Evolutionary conservation across 257 asterid genomes (phyloP).

Genomic region (Primulina huaijiensis): DNA sequence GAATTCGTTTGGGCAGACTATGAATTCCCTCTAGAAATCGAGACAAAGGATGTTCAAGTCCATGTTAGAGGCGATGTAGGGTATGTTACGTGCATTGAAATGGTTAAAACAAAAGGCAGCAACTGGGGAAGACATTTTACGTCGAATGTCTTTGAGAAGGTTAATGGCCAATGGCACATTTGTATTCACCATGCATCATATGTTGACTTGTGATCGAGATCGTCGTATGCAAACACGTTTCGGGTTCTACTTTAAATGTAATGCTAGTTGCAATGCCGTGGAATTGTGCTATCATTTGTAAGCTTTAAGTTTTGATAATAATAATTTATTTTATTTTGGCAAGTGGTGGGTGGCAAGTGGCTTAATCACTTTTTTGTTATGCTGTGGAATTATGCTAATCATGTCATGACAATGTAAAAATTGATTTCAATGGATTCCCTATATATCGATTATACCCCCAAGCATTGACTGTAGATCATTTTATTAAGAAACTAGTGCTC

Average conservation of each 20-base stretch:
- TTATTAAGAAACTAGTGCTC: background rate
- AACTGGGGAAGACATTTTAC: slow-evolving; percentile 96
- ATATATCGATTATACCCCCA: no score
- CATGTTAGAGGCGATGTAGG: slow-evolving; percentile 73
- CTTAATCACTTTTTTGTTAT: no score
- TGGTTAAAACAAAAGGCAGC: slow-evolving; percentile 86
- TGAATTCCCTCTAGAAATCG: slow-evolving; percentile 82
- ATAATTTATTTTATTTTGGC: no score
- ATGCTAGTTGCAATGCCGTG: background rate
- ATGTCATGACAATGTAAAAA: no score
- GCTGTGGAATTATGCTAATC: no score
- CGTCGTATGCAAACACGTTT: slow-evolving; percentile 1
- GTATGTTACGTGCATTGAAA: slow-evolving; percentile 81
- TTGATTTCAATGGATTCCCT: no score
- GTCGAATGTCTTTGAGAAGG: slow-evolving; percentile 79
- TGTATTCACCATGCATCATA: slow-evolving; percentile 89
- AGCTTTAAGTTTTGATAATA: no score
- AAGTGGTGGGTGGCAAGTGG: no score
- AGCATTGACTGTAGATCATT: background rate
- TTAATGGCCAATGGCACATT: slow-evolving; percentile 78
- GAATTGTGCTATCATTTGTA: no score
- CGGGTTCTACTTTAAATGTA: background rate
- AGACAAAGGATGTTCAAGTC: slow-evolving; percentile 78
- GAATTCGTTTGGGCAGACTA: slow-evolving; percentile 98
- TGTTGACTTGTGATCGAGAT: slow-evolving; percentile 53